phyloP scores from a whole-genome alignment of 1,284 basidiomycete species.

The Stygiomarasmius scandens region DNA sequence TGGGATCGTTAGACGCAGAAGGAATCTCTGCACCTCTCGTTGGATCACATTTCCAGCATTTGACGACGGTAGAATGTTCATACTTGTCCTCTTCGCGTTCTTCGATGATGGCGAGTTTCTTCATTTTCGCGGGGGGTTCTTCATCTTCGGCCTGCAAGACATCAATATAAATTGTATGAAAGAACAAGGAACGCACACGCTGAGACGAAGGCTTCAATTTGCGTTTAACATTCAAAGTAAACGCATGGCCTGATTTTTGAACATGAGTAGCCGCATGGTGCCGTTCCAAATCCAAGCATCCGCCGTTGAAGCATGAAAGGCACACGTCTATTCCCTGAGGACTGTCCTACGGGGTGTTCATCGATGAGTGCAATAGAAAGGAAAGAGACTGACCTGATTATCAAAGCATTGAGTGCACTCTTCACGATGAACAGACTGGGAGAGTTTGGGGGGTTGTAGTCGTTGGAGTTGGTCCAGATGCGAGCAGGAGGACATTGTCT shows the following conservation, averaged over 20 bases:
- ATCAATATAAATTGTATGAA: conserved; percentile 3
- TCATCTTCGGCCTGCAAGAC: conserved; percentile 53
- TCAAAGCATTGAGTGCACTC: conserved; percentile 98
- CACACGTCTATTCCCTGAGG: conserved; percentile 88
- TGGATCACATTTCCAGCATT: conserved; percentile 78
- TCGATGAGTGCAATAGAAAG: not conserved
- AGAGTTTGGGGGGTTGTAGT: conserved; percentile 42
- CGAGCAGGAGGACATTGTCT: conserved; percentile 18
- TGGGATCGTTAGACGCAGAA: conserved; percentile 33
- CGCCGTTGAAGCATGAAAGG: conserved; percentile 92
- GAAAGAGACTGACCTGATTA: conserved; percentile 65
- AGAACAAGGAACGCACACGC: conserved; percentile 53
- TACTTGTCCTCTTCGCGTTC: conserved; percentile 91
- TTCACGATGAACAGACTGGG: conserved; percentile 72
- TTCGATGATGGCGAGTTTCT: conserved; percentile 86
- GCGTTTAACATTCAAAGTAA: conserved; percentile 85
- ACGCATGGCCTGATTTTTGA: conserved; percentile 71
- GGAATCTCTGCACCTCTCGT: conserved; percentile 54
- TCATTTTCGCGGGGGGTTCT: conserved; percentile 85
- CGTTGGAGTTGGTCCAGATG: conserved; percentile 41
- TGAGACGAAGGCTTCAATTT: conserved; percentile 66
- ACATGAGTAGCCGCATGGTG: conserved; percentile 78
- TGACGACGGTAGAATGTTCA: conserved; percentile 67
- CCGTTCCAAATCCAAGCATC: conserved; percentile 65
- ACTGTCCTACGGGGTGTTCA: conserved; percentile 54